These are phyloP conservation scores for Neurospora sublineolata DNA, from an alignment of 495 filamentous ascomycete genomes.

Conservation along the genomic window DNA sequence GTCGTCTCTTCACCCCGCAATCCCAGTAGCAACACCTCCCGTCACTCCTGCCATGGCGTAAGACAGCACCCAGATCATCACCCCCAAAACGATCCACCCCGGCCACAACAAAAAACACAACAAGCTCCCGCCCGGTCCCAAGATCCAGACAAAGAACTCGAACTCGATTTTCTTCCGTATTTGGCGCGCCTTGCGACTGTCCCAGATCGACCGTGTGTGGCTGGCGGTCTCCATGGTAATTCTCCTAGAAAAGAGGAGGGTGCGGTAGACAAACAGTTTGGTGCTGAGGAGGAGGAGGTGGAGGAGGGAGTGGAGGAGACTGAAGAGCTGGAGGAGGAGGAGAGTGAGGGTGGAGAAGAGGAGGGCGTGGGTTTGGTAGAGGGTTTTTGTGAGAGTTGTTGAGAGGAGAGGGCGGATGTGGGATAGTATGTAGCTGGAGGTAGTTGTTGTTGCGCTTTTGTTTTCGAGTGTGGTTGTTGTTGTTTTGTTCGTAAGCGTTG, in stretches of 20 bases:
- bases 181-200: constrained; percentile 15
- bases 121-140: constrained; percentile 28
- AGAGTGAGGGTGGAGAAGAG: neutral
- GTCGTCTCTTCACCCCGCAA: too few relatives aligned
- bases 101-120: constrained; percentile 34
- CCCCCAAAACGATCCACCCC: constrained; percentile 31
- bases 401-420: too few relatives aligned
- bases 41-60: too few relatives aligned
- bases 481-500: neutral
- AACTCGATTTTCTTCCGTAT: constrained; percentile 31
- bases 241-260: neutral
- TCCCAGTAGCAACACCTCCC: too few relatives aligned
- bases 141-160: constrained; percentile 31
- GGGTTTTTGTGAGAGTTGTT: neutral
- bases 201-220: constrained; percentile 17
- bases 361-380: neutral
- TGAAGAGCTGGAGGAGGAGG: neutral
- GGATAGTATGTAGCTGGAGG: too few relatives aligned
- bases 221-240: neutral
- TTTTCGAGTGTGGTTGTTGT: neutral
- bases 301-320: neutral
- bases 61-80: constrained; percentile 11
- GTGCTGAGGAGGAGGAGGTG: neutral
- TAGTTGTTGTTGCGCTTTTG: too few relatives aligned
- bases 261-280: neutral